phyloP scores from a whole-genome alignment of 1,139 yeast genomes.

The Taphrina flavorubra region DNA sequence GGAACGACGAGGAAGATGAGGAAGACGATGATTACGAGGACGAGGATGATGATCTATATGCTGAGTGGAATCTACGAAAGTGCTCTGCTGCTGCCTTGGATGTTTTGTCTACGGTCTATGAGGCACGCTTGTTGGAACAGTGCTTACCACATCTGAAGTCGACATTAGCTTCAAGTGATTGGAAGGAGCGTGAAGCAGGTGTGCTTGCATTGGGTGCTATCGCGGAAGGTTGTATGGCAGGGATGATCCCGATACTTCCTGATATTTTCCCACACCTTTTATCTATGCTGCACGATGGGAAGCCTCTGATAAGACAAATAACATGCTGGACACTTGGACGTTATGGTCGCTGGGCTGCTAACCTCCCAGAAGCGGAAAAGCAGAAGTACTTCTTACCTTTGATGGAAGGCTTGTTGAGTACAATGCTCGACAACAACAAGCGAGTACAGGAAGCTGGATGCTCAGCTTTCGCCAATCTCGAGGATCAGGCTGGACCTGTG shows the following conservation, averaged over 20 bases:
- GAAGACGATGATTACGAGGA: conserved; percentile 67
- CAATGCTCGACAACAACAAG: conserved; percentile 71
- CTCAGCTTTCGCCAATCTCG: conserved; percentile 79
- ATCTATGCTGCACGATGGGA: conserved; percentile 72
- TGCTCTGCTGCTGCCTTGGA: conserved; percentile 95
- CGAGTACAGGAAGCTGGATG: conserved; percentile 96
- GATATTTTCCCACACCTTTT: conserved; percentile 83
- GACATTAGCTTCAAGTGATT: conserved; percentile 68
- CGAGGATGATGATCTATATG: conserved; percentile 65
- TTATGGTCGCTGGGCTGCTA: conserved; percentile 75
- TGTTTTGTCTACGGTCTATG: conserved; percentile 70
- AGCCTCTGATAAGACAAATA: conserved; percentile 88
- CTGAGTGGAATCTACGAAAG: conserved; percentile 89
- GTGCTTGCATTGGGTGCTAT: conserved; percentile 95
- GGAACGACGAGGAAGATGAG: conserved; percentile 56
- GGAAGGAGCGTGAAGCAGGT: conserved; percentile 93
- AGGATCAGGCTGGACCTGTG: conserved; percentile 73
- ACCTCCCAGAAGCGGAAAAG: conserved; percentile 58
- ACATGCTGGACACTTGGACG: conserved; percentile 95
- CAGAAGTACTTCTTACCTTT: conserved; percentile 77
- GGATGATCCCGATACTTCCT: conserved; percentile 73
- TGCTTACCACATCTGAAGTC: conserved; percentile 78
- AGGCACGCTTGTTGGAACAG: conserved; percentile 68
- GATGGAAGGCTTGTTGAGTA: conserved; percentile 59
- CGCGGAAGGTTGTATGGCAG: conserved; percentile 80